Percentiles rank a stretch among this genome's conserved stretches.
phyloP scores from a whole-genome alignment of 2,329 filamentous ascomycete species.

The Epichloe coenophiala region DNA sequence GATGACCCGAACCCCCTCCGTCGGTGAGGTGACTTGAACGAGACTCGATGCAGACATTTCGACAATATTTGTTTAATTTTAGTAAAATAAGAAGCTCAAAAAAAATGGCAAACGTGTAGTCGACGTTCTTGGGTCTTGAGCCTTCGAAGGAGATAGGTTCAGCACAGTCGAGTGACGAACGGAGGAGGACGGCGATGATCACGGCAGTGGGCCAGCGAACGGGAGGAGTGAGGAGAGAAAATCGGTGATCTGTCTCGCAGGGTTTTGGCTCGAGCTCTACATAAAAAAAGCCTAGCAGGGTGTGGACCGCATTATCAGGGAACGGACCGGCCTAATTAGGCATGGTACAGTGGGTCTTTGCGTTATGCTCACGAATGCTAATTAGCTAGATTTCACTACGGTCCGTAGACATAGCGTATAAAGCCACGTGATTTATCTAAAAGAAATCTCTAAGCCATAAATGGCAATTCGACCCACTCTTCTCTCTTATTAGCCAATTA shows the following conservation, averaged over 20 bases:
- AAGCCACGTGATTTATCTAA: no score
- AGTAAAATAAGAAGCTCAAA: not conserved
- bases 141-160: not conserved
- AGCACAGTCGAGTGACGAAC: not conserved
- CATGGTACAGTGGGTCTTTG: no score
- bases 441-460: no score
- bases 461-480: no score
- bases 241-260: not conserved
- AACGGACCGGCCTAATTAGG: no score
- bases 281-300: no score
- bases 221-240: not conserved
- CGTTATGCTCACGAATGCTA: no score
- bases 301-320: no score
- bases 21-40: constrained; percentile 9
- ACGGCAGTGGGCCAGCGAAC: not conserved
- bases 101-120: not conserved
- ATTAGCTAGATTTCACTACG: no score
- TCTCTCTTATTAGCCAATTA: no score
- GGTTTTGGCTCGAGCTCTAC: not conserved
- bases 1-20: constrained; percentile 30
- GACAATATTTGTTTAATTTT: not conserved
- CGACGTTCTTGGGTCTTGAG: no score
- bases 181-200: not conserved
- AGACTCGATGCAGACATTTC: constrained; percentile 9
- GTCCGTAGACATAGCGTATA: no score